phyloP scores from a whole-genome alignment of 148 eudicot species.

The Camellia sinensis region DNA sequence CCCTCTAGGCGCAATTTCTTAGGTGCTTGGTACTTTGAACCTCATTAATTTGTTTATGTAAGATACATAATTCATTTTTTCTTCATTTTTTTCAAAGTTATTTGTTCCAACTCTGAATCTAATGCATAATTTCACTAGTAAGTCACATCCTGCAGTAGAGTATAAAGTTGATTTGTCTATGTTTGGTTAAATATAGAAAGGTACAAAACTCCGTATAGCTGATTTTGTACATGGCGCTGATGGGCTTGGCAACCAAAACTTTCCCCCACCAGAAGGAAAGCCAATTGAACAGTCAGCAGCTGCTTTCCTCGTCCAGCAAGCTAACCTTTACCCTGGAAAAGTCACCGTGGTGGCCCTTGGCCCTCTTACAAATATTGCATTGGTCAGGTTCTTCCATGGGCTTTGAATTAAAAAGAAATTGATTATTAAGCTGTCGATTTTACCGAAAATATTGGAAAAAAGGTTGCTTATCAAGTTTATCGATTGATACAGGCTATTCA shows the following conservation, averaged over 20 bases:
- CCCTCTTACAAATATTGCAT: constrained; percentile 88
- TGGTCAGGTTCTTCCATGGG: constrained; percentile 47
- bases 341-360: constrained; percentile 90
- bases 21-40: too few species aligned
- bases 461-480: constrained; percentile 15
- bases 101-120: neutral
- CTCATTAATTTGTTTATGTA: neutral
- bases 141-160: neutral
- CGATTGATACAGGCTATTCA: constrained; percentile 58
- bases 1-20: too few species aligned
- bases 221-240: constrained; percentile 92
- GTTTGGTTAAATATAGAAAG: constrained; percentile 49
- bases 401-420: constrained; percentile 2
- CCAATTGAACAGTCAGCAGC: constrained; percentile 75
- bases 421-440: constrained; percentile 21
- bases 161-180: constrained; percentile 18
- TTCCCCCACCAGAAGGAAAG: constrained; percentile 80
- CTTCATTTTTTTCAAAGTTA: neutral
- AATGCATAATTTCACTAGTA: constrained; percentile 4
- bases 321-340: constrained; percentile 71
- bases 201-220: constrained; percentile 90
- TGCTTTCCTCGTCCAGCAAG: constrained; percentile 67
- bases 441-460: constrained; percentile 25
- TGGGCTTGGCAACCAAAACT: constrained; percentile 96
- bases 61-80: neutral